Base-by-base conservation (phyloP, 495 filamentous ascomycete genomes). In the Tuber borchii region DNA sequence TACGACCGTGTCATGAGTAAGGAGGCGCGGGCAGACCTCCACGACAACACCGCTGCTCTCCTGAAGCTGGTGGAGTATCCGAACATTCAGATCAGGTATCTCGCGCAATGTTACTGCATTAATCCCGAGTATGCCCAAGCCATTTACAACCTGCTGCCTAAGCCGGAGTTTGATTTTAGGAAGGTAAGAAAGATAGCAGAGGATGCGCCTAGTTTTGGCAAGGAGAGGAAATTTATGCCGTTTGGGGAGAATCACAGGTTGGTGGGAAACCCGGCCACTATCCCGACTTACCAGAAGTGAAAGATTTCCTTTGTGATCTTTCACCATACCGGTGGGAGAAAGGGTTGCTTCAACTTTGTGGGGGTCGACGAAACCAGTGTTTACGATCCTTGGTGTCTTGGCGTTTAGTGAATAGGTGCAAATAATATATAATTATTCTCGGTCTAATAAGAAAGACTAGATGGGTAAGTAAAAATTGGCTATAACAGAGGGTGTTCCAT, bases 21-120 rank as follows among this genome's bases (percentile, higher is more conserved):
- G 31, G 73, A 83, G 48, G 82, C 82, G 74, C 80, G 85, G 22
- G 80, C 85, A 71, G 85, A 88, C 75, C 83, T 86, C 34, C 84
- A 86, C 74, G 69, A 75, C 14, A 89, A 89, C 73, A 89, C 87
- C 0, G 86, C 84, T 4, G 84, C 84, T 61, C 79, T 83, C 72
- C 77, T 88, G 78, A 75, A 81, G 51, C 65, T 82, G 31, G 85
- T 86, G 71, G 82, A 83, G 44, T 84, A 81, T 61, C 69, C 71
- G 0, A 80, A 77, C 40, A 81, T 84, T 72, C 80, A 89, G 84
- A 84, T 85, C 48, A 87, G 86, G 71, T 90, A 89, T 77, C 79
- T 89, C 3, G 86, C 87, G 3, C 88, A 90, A 81, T 82, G 86
- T 40, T 87, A 87, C 78, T 86, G 86, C 46, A 87, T 89, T 69